Conservation (phyloP, 345 rosid species). For the Citrus maxima region DNA sequence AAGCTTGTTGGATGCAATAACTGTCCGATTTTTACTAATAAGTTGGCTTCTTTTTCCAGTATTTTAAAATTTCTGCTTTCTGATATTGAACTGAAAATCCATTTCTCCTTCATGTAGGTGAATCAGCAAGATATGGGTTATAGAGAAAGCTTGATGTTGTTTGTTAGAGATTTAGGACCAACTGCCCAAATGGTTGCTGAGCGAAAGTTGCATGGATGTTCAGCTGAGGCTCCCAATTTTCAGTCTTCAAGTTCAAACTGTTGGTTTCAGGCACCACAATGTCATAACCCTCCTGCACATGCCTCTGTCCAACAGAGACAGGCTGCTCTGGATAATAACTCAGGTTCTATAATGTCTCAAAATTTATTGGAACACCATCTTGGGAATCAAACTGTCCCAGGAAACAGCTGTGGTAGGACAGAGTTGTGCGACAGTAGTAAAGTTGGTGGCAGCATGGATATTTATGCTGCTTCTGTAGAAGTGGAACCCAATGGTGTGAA, state of each 20-base stretch:
- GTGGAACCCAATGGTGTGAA: background rate
- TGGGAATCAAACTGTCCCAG: background rate
- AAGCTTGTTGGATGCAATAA: background rate
- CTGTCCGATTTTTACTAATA: background rate
- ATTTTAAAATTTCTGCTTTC: background rate
- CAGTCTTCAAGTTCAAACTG: constrained; percentile 11
- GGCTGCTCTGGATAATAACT: background rate
- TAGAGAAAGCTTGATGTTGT: constrained; percentile 38
- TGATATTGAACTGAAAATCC: background rate
- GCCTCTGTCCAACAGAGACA: background rate
- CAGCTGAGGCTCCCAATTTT: constrained; percentile 16
- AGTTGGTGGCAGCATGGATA: background rate
- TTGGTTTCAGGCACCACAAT: constrained; percentile 4
- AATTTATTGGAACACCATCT: background rate
- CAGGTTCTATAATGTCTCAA: background rate
- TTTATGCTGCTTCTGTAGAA: background rate
- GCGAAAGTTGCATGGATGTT: constrained; percentile 32
- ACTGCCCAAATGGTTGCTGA: constrained; percentile 39
- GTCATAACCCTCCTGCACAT: constrained; percentile 10
- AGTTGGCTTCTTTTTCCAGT: background rate
- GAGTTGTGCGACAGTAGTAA: background rate
- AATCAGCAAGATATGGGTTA: constrained; percentile 33
- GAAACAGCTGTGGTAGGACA: background rate
- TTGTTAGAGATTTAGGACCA: constrained; percentile 50
- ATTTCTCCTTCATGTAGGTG: constrained; percentile 25